Base-by-base conservation (phyloP, 2,329 filamentous ascomycete species). In the Penicillium glabrum region DNA sequence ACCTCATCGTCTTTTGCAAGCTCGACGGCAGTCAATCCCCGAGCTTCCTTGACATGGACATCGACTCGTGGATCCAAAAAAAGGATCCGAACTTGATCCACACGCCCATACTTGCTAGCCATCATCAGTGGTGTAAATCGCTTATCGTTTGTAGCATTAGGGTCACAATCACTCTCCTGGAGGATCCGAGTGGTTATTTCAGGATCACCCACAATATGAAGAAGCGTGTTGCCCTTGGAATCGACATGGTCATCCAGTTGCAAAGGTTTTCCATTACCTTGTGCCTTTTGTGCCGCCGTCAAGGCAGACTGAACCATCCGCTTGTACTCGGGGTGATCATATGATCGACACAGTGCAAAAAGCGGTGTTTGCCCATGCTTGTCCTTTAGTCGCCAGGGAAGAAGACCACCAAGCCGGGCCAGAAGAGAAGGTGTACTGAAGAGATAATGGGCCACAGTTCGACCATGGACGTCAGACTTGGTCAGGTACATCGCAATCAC, bases 1-100 rank as follows among this genome's bases (percentile, higher is more conserved):
- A 99, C 90, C 65, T 99, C 95, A 70, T 99, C 95, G 67, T 99
- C 96, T 72, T 99, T 99, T 49, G 96, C 95, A 46, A 99, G 82
- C 74, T 99, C 95, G 7, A 98, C 92, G 8, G 95, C 95, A 8
- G 93, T 97, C 65, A 99, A 80, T 0, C 95, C 95, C 57, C 95
- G 86, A 16, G 90, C 77, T 72, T 99, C 96, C 72, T 89, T 90
- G 29, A 93, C 86, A 43, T 89, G 86, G 14, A 93, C 77, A 70
- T 99, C 95, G 5, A 97, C 91, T 65, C 96, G 82, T 24, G 91
- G 85, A 70, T 99, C 95, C 43, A 88, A 84, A 72, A 96, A 98
- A 6, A 99, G 82, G 10, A 88, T 87, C 57, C 93, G 84, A 19
- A 99, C 93, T 81, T 96, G 91, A 67, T 98, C 95, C 53, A 96